A percentile compares a stretch with the other conserved stretches of the same genome.
Evolutionary conservation across 1,284 basidiomycete species (phyloP).

Genomic region (Ceratorhiza oryzae-sativae): DNA sequence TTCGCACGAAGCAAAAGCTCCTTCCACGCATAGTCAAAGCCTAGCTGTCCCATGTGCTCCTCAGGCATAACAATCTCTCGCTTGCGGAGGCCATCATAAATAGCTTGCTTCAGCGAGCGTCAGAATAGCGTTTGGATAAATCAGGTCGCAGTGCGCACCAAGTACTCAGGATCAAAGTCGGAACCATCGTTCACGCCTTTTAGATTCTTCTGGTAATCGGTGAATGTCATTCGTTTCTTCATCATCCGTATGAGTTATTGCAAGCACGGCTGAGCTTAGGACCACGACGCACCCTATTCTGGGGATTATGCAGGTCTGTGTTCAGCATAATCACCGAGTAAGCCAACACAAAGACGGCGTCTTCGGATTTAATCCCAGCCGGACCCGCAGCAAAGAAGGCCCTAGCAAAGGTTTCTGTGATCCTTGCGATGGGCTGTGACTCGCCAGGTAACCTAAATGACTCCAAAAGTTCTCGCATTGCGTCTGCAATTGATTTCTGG

Average conservation of each 20-base stretch:
- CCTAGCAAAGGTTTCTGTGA: conserved; percentile 94
- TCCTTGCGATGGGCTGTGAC: conserved; percentile 90
- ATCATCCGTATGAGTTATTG: conserved; percentile 41
- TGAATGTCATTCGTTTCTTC: conserved; percentile 94
- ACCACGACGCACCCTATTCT: conserved; percentile 72
- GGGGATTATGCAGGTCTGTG: conserved; percentile 97
- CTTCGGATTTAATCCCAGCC: conserved; percentile 90
- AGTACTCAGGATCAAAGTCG: conserved; percentile 85
- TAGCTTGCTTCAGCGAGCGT: conserved; percentile 67
- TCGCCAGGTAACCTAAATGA: conserved; percentile 96
- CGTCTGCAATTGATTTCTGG: conserved; percentile 93
- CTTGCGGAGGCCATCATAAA: conserved; percentile 95
- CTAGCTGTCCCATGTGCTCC: conserved; percentile 95
- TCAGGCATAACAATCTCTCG: conserved; percentile 98
- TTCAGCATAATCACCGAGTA: conserved; percentile 99
- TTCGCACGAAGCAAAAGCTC: conserved; percentile 86
- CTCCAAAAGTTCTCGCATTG: conserved; percentile 93
- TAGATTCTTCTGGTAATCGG: conserved; percentile 93
- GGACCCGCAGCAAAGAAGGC: conserved; percentile 88
- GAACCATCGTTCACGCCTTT: conserved; percentile 89
- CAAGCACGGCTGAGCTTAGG: conserved; percentile 16
- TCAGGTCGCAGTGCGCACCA: conserved; percentile 61
- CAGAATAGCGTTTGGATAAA: neutral
- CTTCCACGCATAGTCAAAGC: conserved; percentile 99
- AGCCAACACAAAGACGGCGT: conserved; percentile 93